Evolutionary conservation across 495 filamentous ascomycete species (phyloP), one percentile per base, ranked within the genome.

Genomic region (Zalerion maritima): DNA sequence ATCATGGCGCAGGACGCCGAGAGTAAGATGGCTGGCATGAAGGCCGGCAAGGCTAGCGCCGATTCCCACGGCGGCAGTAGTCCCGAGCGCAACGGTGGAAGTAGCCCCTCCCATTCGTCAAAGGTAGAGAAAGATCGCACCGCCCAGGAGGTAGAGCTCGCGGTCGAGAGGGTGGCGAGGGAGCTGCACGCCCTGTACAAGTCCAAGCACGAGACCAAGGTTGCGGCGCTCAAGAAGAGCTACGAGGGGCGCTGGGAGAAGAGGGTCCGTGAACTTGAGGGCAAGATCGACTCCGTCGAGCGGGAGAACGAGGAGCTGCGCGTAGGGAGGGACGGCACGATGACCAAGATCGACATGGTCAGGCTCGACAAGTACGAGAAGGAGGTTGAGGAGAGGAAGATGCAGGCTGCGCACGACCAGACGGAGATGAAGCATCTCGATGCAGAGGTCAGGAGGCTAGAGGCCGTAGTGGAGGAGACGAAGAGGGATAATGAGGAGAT

Each of bases 121-220:
- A 21, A 16, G 28, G n/a, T 14, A 8, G 6, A 10, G 30, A 29
- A 5, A 29, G 36, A 41, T 3, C 48, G 46, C 43, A 50, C 9
- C 6, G 38, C 54, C 43, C 55, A 54, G 35, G 69, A 75, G 38
- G 73, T 84, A 12, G 83, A 94, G 40, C 73, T 83, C 20, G 87
- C 91, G 10, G 81, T 96, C n/a, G 81, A 86, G 51, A 79, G 77
- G 35, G 81, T 93, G 17, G 86, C 81, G 2, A 68, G 78, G 7
- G 89, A 97, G 42, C 64, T 96, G 14, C 89, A 97, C 44, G 64
- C 70, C 0, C 64, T 93, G n/a, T 97, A 97, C 62, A 94, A 94
- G 55, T 67, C 71, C 47, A 97, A 97, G 48, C 91, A 97, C 47
- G 86, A 94, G 57, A 78, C 73, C 26, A 97, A 97, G 56, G 86